A percentile compares a stretch with the other conserved stretches of the same genome.
Conservation (phyloP, 169 alveolate genomes). For the Eimeria necatrix region DNA sequence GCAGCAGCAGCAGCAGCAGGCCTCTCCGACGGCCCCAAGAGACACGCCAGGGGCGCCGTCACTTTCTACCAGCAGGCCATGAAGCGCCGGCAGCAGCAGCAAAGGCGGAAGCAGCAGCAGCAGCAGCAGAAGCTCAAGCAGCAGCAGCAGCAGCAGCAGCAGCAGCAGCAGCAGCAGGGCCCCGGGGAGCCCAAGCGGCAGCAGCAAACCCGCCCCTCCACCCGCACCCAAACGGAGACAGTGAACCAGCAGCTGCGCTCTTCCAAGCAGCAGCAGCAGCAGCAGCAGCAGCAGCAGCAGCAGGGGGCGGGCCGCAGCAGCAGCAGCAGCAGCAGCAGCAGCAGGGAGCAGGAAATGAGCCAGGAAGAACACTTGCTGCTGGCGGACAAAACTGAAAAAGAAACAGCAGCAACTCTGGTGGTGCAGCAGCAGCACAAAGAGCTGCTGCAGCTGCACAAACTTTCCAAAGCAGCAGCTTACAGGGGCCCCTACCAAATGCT, state of each 20-base stretch:
- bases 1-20: neutral
- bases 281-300: constrained; percentile 1
- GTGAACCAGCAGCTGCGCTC: too few relatives aligned
- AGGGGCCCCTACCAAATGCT: constrained; percentile 31
- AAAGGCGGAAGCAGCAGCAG: too few relatives aligned
- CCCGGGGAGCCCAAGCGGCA: too few relatives aligned
- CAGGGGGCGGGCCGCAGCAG: neutral
- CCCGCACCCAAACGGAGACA: too few relatives aligned
- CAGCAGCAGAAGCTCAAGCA: too few relatives aligned
- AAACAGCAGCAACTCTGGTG: neutral
- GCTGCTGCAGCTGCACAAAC: neutral
- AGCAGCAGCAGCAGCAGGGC: too few relatives aligned
- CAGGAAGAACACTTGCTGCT: constrained; percentile 43
- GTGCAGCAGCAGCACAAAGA: constrained; percentile 27
- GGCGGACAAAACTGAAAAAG: constrained; percentile 8
- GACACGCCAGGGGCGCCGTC: neutral
- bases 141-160: too few relatives aligned
- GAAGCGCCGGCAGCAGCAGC: too few relatives aligned
- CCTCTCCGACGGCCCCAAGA: neutral
- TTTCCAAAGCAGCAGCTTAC: neutral
- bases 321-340: neutral
- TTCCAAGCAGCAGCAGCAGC: neutral
- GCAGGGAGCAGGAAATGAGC: neutral
- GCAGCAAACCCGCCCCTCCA: too few relatives aligned
- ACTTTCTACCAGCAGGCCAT: constrained; percentile 2